These are phyloP conservation scores for Aspergillus flavus DNA, from an alignment of 2,329 filamentous ascomycete species.

Conservation along the genomic window DNA sequence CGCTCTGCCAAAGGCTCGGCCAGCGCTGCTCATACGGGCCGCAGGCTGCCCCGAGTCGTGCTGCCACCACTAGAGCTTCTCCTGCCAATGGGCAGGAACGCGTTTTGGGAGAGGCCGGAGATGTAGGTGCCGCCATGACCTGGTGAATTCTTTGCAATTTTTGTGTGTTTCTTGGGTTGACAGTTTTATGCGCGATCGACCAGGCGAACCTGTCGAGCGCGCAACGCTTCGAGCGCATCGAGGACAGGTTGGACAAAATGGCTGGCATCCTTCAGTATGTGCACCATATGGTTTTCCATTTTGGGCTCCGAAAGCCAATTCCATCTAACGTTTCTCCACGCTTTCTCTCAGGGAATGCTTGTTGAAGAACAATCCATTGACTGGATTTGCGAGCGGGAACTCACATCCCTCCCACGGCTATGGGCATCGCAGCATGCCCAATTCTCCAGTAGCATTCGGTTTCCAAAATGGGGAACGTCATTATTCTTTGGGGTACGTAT, in stretches of 20 bases:
- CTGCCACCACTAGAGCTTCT: not conserved
- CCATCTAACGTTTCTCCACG: not conserved
- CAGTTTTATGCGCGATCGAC: too few species aligned
- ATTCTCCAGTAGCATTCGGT: not conserved
- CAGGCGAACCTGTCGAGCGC: constrained; percentile 9
- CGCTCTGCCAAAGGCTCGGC: constrained; percentile 26
- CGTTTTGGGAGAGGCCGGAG: not conserved
- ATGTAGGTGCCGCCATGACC: not conserved
- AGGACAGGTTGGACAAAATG: constrained; percentile 26
- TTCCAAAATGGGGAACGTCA: not conserved
- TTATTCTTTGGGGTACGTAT: not conserved
- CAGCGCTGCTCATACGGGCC: constrained; percentile 25
- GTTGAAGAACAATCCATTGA: constrained; percentile 6
- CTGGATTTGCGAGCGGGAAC: not conserved
- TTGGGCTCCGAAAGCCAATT: not conserved
- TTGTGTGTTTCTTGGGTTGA: not conserved
- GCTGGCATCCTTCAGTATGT: constrained; percentile 23
- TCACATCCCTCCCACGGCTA: not conserved
- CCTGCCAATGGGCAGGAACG: not conserved
- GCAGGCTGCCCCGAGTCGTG: constrained; percentile 10
- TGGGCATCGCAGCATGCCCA: not conserved
- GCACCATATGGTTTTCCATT: not conserved
- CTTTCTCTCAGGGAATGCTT: constrained; percentile 14
- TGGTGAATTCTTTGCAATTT: too few species aligned
- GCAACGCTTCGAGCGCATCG: constrained; percentile 23